phyloP scores from a whole-genome alignment of 306 rosid genomes.

The Delonix regia region DNA sequence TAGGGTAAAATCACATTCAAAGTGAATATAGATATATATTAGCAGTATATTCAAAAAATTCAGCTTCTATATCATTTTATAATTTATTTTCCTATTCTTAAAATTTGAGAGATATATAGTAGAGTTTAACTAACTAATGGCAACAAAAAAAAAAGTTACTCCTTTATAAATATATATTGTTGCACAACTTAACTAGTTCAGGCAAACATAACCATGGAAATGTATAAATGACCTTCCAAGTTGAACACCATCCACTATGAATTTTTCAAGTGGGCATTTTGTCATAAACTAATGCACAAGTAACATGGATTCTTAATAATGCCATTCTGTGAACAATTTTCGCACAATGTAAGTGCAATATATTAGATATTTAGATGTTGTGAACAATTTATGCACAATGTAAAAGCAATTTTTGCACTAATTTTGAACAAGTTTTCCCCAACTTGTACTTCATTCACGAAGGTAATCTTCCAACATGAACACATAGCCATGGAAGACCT shows the following conservation, averaged over 20 bases:
- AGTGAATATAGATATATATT: background rate
- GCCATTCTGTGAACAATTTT: constrained; percentile 66
- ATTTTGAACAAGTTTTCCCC: too few species aligned
- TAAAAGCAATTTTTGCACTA: too few species aligned
- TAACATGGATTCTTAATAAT: constrained; percentile 85
- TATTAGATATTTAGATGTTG: background rate
- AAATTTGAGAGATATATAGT: background rate
- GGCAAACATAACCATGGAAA: constrained; percentile 23
- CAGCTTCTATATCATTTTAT: background rate
- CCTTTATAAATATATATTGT: background rate
- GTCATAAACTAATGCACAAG: constrained; percentile 89
- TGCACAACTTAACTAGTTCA: background rate
- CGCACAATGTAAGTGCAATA: constrained; percentile 25
- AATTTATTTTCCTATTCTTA: background rate
- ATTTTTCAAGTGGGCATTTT: constrained; percentile 80
- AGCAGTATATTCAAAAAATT: background rate
- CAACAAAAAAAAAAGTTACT: background rate
- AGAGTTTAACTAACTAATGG: background rate
- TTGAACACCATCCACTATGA: constrained; percentile 92
- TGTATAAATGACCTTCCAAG: constrained; percentile 82
- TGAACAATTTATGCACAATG: too few species aligned
- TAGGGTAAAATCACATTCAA: background rate
- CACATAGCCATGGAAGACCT: constrained; percentile 44
- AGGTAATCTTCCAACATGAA: constrained; percentile 3
- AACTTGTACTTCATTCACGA: constrained; percentile 21